Evolutionary conservation across 2,329 filamentous ascomycete genomes (phyloP).

Genomic region (Calonectria honghensis): DNA sequence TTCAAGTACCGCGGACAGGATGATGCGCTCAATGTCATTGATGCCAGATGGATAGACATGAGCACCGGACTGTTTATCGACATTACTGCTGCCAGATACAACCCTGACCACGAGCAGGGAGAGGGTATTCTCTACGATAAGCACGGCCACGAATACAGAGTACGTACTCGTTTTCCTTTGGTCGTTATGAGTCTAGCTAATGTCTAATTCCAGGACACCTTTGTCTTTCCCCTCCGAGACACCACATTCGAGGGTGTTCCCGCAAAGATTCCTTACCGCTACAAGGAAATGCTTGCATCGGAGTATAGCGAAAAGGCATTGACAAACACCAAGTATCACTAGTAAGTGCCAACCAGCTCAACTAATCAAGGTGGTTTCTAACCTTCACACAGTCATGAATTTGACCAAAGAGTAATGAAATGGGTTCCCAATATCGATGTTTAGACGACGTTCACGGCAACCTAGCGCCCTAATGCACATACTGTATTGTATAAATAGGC

Average conservation of each 20-base stretch:
- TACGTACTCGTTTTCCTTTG: constrained; percentile 49
- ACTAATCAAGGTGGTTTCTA: constrained; percentile 23
- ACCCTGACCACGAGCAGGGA: constrained; percentile 64
- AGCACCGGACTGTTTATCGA: constrained; percentile 69
- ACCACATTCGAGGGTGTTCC: constrained; percentile 80
- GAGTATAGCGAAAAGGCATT: constrained; percentile 75
- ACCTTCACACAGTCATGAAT: constrained; percentile 61
- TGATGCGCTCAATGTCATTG: constrained; percentile 66
- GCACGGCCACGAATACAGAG: constrained; percentile 69
- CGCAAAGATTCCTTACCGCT: constrained; percentile 79
- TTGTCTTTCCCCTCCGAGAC: constrained; percentile 81
- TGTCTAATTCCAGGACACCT: constrained; percentile 64
- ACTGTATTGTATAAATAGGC: constrained; percentile 6
- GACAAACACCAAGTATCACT: constrained; percentile 69
- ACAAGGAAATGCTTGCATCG: constrained; percentile 73
- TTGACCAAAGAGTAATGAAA: constrained; percentile 62
- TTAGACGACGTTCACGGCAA: constrained; percentile 1
- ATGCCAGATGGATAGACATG: constrained; percentile 70
- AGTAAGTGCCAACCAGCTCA: constrained; percentile 62
- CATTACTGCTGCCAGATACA: constrained; percentile 71
- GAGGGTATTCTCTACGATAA: constrained; percentile 70
- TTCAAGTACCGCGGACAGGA: constrained; percentile 61
- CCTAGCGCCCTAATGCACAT: background rate
- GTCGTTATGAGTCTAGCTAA: background rate
- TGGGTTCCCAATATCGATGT: constrained; percentile 53